These are phyloP conservation scores for Arabidopsis hybrid DNA, from an alignment of 441 rosid species.

Conservation along the genomic window DNA sequence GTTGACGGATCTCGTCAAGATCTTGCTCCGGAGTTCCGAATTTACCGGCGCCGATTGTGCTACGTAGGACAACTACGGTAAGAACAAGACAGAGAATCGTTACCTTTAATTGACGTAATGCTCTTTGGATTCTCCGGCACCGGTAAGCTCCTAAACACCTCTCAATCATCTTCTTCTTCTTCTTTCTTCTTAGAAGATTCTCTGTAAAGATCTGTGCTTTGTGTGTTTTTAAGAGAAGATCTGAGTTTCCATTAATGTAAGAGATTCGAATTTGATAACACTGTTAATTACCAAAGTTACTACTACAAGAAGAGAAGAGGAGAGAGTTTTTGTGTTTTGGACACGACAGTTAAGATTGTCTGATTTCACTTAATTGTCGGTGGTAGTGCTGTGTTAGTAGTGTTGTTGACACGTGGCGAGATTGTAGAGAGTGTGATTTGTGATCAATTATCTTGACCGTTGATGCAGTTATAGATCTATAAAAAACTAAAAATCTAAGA, in stretches of 20 bases:
- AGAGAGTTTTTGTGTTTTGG: conserved; percentile 18
- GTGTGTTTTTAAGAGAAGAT: conserved; percentile 31
- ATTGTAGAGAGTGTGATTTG: conserved; percentile 11
- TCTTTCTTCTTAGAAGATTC: conserved; percentile 15
- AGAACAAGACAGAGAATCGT: conserved; percentile 75
- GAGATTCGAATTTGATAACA: conserved; percentile 31
- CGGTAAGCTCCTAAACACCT: conserved; percentile 59
- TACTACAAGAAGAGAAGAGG: neutral
- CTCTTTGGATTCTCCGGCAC: conserved; percentile 62
- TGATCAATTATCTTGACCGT: conserved; percentile 34
- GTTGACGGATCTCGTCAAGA: conserved; percentile 61
- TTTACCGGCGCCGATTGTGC: conserved; percentile 88
- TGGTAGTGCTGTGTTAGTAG: conserved; percentile 42
- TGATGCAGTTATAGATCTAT: conserved; percentile 21
- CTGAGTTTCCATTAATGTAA: conserved; percentile 40
- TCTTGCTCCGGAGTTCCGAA: conserved; percentile 91
- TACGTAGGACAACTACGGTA: conserved; percentile 84
- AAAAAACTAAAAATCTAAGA: neutral
- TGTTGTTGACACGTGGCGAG: conserved; percentile 15
- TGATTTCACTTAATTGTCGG: conserved; percentile 38
- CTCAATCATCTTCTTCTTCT: conserved; percentile 49
- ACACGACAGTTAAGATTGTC: conserved; percentile 40
- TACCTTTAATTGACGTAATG: conserved; percentile 76
- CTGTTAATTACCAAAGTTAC: conserved; percentile 29
- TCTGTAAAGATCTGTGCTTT: conserved; percentile 8